Percentiles rank a stretch among this genome's conserved stretches.
Evolutionary conservation across 2,329 filamentous ascomycete species (phyloP).

Genomic region (Cladosporium sp.): DNA sequence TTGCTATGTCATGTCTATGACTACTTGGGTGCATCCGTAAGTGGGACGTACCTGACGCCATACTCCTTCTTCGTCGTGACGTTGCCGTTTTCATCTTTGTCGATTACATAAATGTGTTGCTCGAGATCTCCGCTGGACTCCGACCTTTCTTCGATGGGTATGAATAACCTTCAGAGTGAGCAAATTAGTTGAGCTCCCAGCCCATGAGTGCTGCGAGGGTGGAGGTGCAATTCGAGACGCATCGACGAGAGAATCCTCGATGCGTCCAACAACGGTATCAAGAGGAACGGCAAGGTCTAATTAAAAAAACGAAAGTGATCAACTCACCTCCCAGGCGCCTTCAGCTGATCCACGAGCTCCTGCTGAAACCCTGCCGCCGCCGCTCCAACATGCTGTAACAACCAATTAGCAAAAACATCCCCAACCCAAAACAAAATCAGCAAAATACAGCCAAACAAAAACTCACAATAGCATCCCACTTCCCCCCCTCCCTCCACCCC

Average conservation of each 20-base stretch:
- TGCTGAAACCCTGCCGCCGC: constrained; percentile 73
- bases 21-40: constrained; percentile 76
- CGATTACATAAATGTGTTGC: constrained; percentile 73
- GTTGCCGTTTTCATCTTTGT: constrained; percentile 67
- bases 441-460: not conserved
- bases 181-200: not conserved
- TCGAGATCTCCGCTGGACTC: constrained; percentile 24
- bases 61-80: constrained; percentile 64
- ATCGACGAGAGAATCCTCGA: not conserved
- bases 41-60: constrained; percentile 73
- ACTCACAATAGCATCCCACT: constrained; percentile 76
- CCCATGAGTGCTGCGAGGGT: not conserved
- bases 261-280: too few relatives aligned
- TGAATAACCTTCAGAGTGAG: constrained; percentile 62
- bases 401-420: too few relatives aligned
- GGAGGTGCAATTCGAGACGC: too few relatives aligned
- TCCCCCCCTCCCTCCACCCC: constrained; percentile 48
- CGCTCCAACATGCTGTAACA: constrained; percentile 72
- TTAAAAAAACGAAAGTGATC: not conserved
- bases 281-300: not conserved
- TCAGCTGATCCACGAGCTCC: constrained; percentile 73
- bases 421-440: not conserved
- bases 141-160: constrained; percentile 63
- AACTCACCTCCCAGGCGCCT: constrained; percentile 66
- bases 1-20: too few relatives aligned